Evolutionary conservation across 1,139 yeast genomes (phyloP), one percentile per base, ranked within the genome.

Genomic region (Yamadazyma mexicana): DNA sequence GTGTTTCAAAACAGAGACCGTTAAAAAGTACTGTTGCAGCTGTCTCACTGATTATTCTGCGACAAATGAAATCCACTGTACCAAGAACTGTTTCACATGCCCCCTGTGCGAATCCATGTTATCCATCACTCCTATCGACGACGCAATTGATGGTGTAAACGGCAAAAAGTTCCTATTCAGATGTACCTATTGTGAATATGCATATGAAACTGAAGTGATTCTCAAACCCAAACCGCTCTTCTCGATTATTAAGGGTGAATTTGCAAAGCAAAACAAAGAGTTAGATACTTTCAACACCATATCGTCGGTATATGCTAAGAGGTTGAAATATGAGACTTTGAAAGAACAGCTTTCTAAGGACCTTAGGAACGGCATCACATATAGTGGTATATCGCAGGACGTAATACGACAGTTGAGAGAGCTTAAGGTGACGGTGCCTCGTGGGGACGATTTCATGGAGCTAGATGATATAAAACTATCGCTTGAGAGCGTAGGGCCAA

Each of bases 61-160:
- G 5, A 40, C 60, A 11, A 46, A 46, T 12, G 58, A 54, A 4
- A 40, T 53, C 1, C 48, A 56, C 39, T 71, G 75, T 46, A 43
- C 56, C 9, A 63, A 60, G 40, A 70, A 66, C 46, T 71, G 77
- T 47, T 69, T 69, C 43, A 56, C 51, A 17, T 71, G 77, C 44
- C 76, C 76, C 1, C 32, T 44, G 10, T 71, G 76, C 47, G 38
- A 48, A 3, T 49, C 69, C 0, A 52, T 58, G 33, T 45, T 69
- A 4, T 36, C 54, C 1, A 58, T 69, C 4, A 44, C 55, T 3
- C 56, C 65, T 10, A 41, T 49, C 4, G 64, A 65, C 45, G 40
- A 35, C 8, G 3, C 9, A 2, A 23, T 37, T 1, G 50, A 52
- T 20, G 60, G 53, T 2, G 39, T 40, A 7, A 41, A 46, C 15